These are phyloP conservation scores for Alloteropsis semialata DNA, from an alignment of 176 grass and related monocot species.

Conservation along the genomic window DNA sequence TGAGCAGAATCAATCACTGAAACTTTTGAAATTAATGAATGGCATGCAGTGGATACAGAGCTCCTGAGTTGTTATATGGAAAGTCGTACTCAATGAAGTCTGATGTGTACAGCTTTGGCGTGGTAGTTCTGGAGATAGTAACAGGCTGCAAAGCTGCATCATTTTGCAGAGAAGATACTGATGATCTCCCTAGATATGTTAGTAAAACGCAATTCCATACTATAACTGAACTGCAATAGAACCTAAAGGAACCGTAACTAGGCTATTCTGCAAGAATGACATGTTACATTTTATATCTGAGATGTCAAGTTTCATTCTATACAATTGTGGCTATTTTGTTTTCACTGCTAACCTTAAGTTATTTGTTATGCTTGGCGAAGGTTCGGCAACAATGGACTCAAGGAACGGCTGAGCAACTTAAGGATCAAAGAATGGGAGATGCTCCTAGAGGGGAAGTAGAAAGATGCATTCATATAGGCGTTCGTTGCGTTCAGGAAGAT, in stretches of 20 bases:
- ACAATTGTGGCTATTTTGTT: neutral
- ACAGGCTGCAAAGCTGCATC: conserved; percentile 8
- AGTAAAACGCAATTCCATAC: no score
- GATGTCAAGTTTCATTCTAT: no score
- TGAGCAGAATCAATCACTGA: neutral
- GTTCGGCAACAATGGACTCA: conserved; percentile 17
- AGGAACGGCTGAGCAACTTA: conserved; percentile 2
- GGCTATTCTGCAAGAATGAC: neutral
- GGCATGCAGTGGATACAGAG: conserved; percentile 1
- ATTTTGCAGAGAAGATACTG: neutral
- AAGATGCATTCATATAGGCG: conserved; percentile 31
- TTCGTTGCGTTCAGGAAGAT: conserved; percentile 10
- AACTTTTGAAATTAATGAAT: neutral
- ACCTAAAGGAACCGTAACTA: no score
- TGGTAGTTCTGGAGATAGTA: conserved; percentile 33
- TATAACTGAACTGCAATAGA: no score
- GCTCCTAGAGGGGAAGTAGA: conserved; percentile 7
- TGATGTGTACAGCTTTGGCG: conserved; percentile 35
- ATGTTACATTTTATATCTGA: no score
- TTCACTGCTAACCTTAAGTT: neutral
- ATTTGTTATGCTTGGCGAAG: neutral
- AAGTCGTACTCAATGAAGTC: conserved; percentile 19
- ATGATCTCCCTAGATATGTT: neutral
- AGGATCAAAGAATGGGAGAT: conserved; percentile 31
- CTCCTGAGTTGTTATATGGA: neutral